Base-by-base conservation (phyloP, 2,329 filamentous ascomycete species). In the Diaporthe batatas region DNA sequence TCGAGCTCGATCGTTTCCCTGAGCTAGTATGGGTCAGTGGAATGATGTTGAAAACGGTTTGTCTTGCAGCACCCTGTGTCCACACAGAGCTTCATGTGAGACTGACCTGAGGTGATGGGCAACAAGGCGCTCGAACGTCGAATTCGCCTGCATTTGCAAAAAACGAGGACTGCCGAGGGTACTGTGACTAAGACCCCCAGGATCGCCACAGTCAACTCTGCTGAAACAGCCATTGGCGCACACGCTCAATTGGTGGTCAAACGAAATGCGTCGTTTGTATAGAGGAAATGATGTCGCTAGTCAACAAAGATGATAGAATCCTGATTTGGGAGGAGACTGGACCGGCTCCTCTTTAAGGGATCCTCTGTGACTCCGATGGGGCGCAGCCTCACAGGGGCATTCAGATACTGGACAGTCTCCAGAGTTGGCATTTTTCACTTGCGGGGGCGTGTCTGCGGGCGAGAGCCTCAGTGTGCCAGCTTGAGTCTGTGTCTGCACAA, bases 101-200 rank as follows among this genome's bases (percentile, higher is more conserved):
- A 47, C 58, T 32, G 16, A 62, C 58, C 12, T 10, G 23, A 62
- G 6, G 2, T 7, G 14, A 32, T 2, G 8, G 58, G 58, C 18
- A 62, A 21, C 23, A 47, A 47, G 3, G 14, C 1, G 1, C 1
- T 29, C 10, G 58, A 62, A 14, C 8, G 23, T 62, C 39, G 39
- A n/a, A 11, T 47, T 8, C 23, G 39, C 23, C 39, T 32, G 39
- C 16, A 47, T n/a, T 47, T 47, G 12, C 21, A 42, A 18, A 62
- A 7, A 4, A 21, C 23, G 23, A 62, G 23, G 1, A 47, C 16
- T 44, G 58, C 58, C 16, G 58, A n/a, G 1, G 58, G 58, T 2
- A 62, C 39, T n/a, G 58, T 21, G 6, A 62, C 25, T n/a, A 62
- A n/a, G 16, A 62, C 58, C 16, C 58, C 58, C 8, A 62, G 14